Evolutionary conservation across 768 basidiomycete species (phyloP).

Genomic region (Mycena chlorophos): DNA sequence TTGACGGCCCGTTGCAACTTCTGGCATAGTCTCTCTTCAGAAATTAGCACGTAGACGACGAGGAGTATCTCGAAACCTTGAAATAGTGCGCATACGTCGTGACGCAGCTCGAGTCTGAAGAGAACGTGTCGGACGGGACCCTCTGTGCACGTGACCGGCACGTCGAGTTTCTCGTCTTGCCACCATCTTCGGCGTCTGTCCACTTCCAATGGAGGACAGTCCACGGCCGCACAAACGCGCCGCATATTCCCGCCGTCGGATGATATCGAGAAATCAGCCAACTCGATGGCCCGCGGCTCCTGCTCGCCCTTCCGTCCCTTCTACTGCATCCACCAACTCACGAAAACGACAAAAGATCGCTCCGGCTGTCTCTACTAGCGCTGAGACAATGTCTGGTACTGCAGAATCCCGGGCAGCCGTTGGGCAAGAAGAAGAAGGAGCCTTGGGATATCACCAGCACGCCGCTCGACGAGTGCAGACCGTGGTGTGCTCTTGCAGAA

Average conservation of each 20-base stretch:
- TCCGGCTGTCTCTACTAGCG: conserved; percentile 56
- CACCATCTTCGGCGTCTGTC: not conserved
- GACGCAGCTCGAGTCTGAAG: too few species aligned
- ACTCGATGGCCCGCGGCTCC: conserved; percentile 34
- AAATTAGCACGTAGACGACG: not conserved
- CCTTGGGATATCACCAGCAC: conserved; percentile 6
- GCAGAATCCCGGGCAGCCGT: conserved; percentile 49
- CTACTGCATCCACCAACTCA: conserved; percentile 68
- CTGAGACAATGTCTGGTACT: conserved; percentile 55
- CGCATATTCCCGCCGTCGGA: conserved; percentile 20
- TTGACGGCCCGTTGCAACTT: too few species aligned
- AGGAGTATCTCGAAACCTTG: not conserved
- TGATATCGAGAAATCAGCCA: not conserved
- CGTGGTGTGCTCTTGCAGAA: conserved; percentile 71
- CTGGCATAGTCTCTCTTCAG: too few species aligned
- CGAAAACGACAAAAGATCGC: conserved; percentile 50
- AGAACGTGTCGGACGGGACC: too few species aligned
- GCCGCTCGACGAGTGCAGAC: conserved; percentile 53
- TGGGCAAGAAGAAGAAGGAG: conserved; percentile 19
- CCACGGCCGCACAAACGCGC: conserved; percentile 38
- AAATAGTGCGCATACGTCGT: too few species aligned
- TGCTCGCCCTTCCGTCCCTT: conserved; percentile 61
- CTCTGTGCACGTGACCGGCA: too few species aligned
- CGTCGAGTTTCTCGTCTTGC: too few species aligned
- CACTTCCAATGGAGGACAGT: conserved; percentile 20